phyloP scores from a whole-genome alignment of 2,329 filamentous ascomycete genomes.

The Huntiella abstrusa region DNA sequence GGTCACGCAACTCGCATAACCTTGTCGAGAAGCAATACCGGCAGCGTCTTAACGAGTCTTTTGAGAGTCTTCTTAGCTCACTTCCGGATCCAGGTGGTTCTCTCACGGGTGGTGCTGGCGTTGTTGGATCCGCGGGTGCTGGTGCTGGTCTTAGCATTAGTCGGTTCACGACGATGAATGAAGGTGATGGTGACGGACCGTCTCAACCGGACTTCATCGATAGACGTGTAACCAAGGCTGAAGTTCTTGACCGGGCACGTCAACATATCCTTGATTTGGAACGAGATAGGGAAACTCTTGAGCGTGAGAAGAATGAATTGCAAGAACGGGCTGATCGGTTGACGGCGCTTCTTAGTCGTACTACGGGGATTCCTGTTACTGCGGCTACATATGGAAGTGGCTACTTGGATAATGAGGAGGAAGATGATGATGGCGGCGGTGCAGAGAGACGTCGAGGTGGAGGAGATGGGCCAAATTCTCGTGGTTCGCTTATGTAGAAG shows the following conservation, averaged over 20 bases:
- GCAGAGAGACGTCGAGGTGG: no score
- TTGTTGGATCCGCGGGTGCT: not conserved
- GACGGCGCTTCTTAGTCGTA: conserved; percentile 4
- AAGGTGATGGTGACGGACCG: conserved; percentile 7
- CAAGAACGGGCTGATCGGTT: conserved; percentile 7
- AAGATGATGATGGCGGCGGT: not conserved
- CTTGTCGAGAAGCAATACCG: conserved; percentile 20
- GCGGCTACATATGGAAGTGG: not conserved
- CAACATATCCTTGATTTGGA: conserved; percentile 19
- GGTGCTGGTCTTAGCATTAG: conserved; percentile 6
- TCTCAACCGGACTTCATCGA: conserved; percentile 13
- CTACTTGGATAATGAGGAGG: not conserved
- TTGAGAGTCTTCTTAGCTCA: conserved; percentile 16
- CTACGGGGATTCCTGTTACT: not conserved
- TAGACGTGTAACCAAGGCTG: conserved; percentile 20
- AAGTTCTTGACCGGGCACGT: conserved; percentile 20
- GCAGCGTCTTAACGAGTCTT: conserved; percentile 18
- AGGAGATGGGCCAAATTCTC: no score
- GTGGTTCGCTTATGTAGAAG: no score
- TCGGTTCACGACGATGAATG: conserved; percentile 7
- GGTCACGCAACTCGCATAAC: conserved; percentile 18
- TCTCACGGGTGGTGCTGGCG: not conserved
- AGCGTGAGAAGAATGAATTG: conserved; percentile 17
- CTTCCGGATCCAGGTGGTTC: conserved; percentile 14
- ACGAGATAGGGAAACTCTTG: conserved; percentile 16